phyloP scores from a whole-genome alignment of 1,284 basidiomycete genomes.

The Amylostereum areolatum region DNA sequence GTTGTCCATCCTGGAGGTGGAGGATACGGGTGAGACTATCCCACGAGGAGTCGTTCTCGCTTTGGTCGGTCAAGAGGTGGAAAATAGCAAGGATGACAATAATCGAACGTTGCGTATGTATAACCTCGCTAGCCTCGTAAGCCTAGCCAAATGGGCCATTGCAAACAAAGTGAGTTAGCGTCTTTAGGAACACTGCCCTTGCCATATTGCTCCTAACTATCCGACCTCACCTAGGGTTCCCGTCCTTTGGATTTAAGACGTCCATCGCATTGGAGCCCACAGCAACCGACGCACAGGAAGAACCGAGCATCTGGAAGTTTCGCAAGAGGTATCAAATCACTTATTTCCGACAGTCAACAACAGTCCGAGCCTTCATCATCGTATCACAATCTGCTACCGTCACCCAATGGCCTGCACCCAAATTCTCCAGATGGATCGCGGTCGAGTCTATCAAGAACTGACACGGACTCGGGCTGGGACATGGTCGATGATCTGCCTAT shows the following conservation, averaged over 20 bases:
- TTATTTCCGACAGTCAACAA: slow-evolving; percentile 41
- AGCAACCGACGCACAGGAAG: slow-evolving; percentile 45
- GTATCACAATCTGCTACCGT: slow-evolving; percentile 16
- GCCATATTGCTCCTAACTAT: neutral
- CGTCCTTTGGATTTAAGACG: slow-evolving; percentile 55
- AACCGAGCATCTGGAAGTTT: slow-evolving; percentile 48
- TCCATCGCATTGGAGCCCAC: slow-evolving; percentile 44
- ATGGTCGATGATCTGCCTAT: slow-evolving; percentile 69
- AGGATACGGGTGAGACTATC: slow-evolving; percentile 49
- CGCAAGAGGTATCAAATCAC: slow-evolving; percentile 52
- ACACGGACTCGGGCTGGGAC: slow-evolving; percentile 59
- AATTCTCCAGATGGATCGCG: neutral
- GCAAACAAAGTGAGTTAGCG: slow-evolving; percentile 48
- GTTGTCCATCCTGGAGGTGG: slow-evolving; percentile 66
- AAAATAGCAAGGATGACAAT: slow-evolving; percentile 43
- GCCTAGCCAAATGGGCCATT: slow-evolving; percentile 66
- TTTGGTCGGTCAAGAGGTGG: slow-evolving; percentile 57
- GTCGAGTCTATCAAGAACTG: neutral
- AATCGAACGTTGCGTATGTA: slow-evolving; percentile 68
- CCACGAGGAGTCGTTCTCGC: slow-evolving; percentile 71
- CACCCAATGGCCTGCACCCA: slow-evolving; percentile 4
- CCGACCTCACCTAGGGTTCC: slow-evolving; percentile 36
- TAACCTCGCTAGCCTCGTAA: slow-evolving; percentile 66
- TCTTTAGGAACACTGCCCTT: neutral
- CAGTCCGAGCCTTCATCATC: slow-evolving; percentile 19